Conservation (phyloP, 331 rosid genomes). For the Acacia pycnantha region DNA sequence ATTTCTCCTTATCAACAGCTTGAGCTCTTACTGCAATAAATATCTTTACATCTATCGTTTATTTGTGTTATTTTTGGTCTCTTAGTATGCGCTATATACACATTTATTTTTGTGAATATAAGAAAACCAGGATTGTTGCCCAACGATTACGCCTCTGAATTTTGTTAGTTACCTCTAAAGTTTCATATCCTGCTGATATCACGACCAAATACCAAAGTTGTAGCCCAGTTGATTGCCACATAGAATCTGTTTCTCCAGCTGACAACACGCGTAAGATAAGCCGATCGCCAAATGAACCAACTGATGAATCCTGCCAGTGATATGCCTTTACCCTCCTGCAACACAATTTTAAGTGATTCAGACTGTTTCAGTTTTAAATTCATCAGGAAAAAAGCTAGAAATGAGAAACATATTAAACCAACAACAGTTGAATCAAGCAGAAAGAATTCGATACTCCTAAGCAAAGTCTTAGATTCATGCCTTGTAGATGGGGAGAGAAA, state of each 20-base stretch:
- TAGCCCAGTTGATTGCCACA: constrained; percentile 92
- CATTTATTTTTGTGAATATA: background rate
- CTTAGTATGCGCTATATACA: background rate
- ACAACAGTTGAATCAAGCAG: background rate
- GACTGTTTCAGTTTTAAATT: background rate
- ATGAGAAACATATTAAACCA: background rate
- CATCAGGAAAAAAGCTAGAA: background rate
- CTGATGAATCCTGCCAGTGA: constrained; percentile 79
- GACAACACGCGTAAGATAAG: constrained; percentile 82
- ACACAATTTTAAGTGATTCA: constrained; percentile 16
- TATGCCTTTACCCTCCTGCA: constrained; percentile 78
- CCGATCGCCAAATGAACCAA: constrained; percentile 91
- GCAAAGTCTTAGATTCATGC: background rate
- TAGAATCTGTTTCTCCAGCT: constrained; percentile 99
- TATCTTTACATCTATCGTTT: background rate
- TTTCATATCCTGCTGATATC: constrained; percentile 89
- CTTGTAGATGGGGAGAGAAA: background rate
- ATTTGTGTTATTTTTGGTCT: background rate
- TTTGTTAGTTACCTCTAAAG: constrained; percentile 22
- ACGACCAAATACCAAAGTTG: constrained; percentile 86
- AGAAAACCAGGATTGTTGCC: background rate
- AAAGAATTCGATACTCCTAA: background rate
- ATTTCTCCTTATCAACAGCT: background rate
- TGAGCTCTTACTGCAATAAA: background rate
- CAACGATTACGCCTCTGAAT: background rate